Base-by-base conservation (phyloP, 768 basidiomycete species). In the Naganishia onofrii region DNA sequence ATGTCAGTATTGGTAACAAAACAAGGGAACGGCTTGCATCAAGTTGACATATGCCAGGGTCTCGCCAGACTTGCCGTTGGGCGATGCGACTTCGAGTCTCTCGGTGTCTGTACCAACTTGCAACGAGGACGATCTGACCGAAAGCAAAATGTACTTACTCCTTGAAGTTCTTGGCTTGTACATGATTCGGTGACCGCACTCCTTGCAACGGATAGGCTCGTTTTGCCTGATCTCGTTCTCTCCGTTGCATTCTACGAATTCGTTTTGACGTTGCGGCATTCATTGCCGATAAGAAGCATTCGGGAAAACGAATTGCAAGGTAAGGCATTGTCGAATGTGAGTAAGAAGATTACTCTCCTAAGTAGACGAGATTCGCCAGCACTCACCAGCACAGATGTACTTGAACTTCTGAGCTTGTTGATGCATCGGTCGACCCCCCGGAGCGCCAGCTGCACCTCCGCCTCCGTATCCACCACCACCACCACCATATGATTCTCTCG, bases 111-210 rank as follows among this genome's bases (percentile, higher is more conserved):
- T n/a, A 13, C 19, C 6, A 32, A 34, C 42, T n/a, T n/a, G n/a
- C n/a, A n/a, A n/a, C n/a, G n/a, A n/a, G n/a, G n/a, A n/a, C n/a
- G n/a, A n/a, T n/a, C n/a, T n/a, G n/a, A n/a, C n/a, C n/a, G n/a
- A n/a, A n/a, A n/a, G n/a, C n/a, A n/a, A 29, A 31, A 31, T 21
- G 12, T 7, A 80, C 93, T 79, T 76, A 97, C 95, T 94, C 85
- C 92, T 85, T 78, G 86, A 91, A 28, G 93, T 95, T 76, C 95
- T 84, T 82, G 94, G 96, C 83, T 98, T 98, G 83, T 96, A 97
- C 92, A 98, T 93, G 80, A 98, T 95, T 65, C 95, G 88, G 81
- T 97, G 95, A 3, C 95, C 95, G 77, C 95, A 98, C 78, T 97
- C 93, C 74, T 90, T 86, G 82, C 95, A 98, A 68, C 95, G 89